phyloP scores from a whole-genome alignment of 495 filamentous ascomycete genomes.

The Viridothelium virens region DNA sequence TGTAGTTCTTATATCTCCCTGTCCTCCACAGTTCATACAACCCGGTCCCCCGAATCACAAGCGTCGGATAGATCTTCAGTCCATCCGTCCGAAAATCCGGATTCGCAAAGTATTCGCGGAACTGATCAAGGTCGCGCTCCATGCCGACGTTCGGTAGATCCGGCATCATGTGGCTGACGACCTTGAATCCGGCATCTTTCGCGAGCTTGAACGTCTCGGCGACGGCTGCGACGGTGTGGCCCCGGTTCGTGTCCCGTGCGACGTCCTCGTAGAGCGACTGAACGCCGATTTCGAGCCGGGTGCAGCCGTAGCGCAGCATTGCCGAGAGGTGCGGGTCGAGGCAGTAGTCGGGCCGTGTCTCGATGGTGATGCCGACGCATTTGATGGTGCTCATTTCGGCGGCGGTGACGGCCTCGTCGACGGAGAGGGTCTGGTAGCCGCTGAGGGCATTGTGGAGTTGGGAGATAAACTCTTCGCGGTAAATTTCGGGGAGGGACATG shows the following conservation, averaged over 20 bases:
- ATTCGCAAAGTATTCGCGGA: constrained; percentile 95
- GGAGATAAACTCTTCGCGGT: constrained; percentile 86
- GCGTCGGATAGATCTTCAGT: constrained; percentile 94
- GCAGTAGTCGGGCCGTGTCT: constrained; percentile 95
- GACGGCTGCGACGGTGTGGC: constrained; percentile 90
- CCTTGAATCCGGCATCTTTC: constrained; percentile 97
- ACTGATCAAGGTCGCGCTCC: constrained; percentile 94
- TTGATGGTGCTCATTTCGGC: constrained; percentile 93
- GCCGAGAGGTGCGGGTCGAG: constrained; percentile 80
- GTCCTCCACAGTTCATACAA: constrained; percentile 97
- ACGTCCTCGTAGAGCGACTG: constrained; percentile 98
- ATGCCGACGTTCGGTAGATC: constrained; percentile 96
- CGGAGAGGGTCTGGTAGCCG: constrained; percentile 81
- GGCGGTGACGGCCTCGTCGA: constrained; percentile 87
- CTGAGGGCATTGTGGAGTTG: constrained; percentile 93
- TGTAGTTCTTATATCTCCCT: constrained; percentile 96
- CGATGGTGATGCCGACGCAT: constrained; percentile 97
- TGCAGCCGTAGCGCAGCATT: constrained; percentile 97
- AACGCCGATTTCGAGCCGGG: constrained; percentile 86
- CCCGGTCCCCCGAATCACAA: constrained; percentile 94
- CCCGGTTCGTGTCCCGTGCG: constrained; percentile 93
- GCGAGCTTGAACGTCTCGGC: constrained; percentile 89
- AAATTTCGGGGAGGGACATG: constrained; percentile 86
- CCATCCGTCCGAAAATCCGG: constrained; percentile 96
- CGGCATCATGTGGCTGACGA: constrained; percentile 99